Evolutionary conservation across 108 stramenopile genomes (phyloP).

Genomic region (Cyclotella kingstonii): DNA sequence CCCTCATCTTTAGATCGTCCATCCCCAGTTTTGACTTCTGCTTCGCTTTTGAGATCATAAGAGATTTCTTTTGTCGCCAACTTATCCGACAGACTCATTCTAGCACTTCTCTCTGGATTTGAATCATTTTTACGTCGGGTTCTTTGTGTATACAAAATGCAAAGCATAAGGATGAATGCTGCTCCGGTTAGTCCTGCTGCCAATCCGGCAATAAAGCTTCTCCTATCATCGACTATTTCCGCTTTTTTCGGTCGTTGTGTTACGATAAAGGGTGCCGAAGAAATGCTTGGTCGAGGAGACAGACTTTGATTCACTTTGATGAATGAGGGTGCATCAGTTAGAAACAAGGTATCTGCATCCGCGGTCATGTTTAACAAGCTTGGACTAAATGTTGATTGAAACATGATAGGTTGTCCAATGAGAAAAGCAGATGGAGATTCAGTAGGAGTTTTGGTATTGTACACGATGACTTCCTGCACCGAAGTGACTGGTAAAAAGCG

Average conservation of each 20-base stretch:
- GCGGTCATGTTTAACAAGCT: too few species aligned
- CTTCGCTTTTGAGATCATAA: too few species aligned
- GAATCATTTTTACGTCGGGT: not conserved
- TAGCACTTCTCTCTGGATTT: too few species aligned
- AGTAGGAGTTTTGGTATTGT: slow-evolving; percentile 42
- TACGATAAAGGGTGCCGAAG: not conserved
- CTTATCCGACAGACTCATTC: too few species aligned
- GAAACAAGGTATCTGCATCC: not conserved
- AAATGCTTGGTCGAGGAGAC: not conserved
- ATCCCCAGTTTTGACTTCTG: too few species aligned
- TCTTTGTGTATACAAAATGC: slow-evolving; percentile 17
- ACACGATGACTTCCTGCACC: slow-evolving; percentile 23
- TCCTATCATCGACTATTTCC: slow-evolving; percentile 8
- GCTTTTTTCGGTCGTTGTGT: slow-evolving; percentile 2
- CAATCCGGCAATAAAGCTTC: slow-evolving; percentile 32
- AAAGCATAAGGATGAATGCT: slow-evolving; percentile 5
- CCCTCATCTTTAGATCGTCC: too few species aligned
- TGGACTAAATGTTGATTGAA: not conserved
- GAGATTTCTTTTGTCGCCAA: too few species aligned
- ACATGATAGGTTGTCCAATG: slow-evolving; percentile 9
- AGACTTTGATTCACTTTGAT: not conserved
- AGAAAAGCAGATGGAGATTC: slow-evolving; percentile 8
- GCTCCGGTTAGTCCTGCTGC: slow-evolving; percentile 27
- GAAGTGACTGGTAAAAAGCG: slow-evolving; percentile 44
- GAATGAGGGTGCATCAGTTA: too few species aligned